Evolutionary conservation across 495 filamentous ascomycete species (phyloP).

Genomic region (Clavariopsis aquatica): DNA sequence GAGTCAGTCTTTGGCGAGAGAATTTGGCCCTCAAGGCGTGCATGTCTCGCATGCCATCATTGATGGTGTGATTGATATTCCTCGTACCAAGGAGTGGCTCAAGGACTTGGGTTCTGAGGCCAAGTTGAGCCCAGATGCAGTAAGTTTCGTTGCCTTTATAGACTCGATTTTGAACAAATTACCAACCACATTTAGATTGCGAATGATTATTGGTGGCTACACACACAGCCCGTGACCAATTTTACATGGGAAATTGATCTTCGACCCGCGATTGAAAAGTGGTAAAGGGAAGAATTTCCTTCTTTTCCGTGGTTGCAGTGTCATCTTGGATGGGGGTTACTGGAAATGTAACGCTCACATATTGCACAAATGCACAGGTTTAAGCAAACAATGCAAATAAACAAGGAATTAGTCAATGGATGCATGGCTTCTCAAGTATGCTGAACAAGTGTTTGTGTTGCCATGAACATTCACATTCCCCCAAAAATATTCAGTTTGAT

Average conservation of each 20-base stretch:
- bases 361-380: background rate
- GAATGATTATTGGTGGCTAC: conserved; percentile 84
- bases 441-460: background rate
- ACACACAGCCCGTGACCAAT: conserved; percentile 76
- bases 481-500: no score
- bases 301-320: background rate
- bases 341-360: background rate
- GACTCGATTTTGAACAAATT: background rate
- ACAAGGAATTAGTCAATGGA: background rate
- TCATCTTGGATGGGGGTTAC: background rate
- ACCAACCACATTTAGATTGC: conserved; percentile 64
- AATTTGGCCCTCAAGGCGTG: conserved; percentile 86
- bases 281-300: conserved; percentile 36
- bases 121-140: conserved; percentile 77
- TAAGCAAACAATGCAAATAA: no score
- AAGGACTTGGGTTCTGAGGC: conserved; percentile 63
- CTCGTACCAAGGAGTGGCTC: conserved; percentile 61
- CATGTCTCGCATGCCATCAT: conserved; percentile 86
- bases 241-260: conserved; percentile 88
- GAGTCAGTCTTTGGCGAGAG: conserved; percentile 74
- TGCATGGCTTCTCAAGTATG: background rate
- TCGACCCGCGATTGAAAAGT: conserved; percentile 79
- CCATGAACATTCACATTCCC: no score
- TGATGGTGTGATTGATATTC: conserved; percentile 87
- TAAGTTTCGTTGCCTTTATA: conserved; percentile 50